A percentile compares a stretch with the other conserved stretches of the same genome.
phyloP scores from a whole-genome alignment of 208 protist genomes.

The Willaertia magna region DNA sequence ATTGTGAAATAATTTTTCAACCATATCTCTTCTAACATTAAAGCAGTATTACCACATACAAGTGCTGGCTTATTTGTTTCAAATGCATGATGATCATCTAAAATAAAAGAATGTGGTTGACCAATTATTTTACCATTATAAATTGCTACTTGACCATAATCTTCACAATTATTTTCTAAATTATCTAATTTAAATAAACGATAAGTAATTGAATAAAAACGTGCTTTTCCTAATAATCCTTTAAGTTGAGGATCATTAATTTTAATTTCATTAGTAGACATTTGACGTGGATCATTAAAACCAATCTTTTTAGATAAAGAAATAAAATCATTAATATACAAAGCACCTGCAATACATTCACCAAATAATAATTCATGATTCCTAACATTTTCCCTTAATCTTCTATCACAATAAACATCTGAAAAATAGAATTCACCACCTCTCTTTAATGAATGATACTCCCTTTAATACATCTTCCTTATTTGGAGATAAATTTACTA shows the following conservation, averaged over 20 bases:
- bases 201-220: conserved; percentile 42
- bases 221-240: conserved; percentile 13
- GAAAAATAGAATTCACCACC: conserved; percentile 49
- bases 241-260: neutral
- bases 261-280: neutral
- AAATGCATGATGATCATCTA: conserved; percentile 36
- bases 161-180: conserved; percentile 34
- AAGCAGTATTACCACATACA: conserved; percentile 35
- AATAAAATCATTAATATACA: conserved; percentile 43
- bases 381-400: conserved; percentile 23
- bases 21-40: conserved; percentile 28
- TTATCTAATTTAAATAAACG: conserved; percentile 39
- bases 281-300: conserved; percentile 34
- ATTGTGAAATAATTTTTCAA: conserved; percentile 28
- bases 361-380: conserved; percentile 35
- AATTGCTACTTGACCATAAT: conserved; percentile 39
- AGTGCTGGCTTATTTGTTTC: conserved; percentile 17
- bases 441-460: conserved; percentile 20
- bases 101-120: neutral
- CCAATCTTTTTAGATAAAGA: conserved; percentile 22
- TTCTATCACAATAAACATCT: conserved; percentile 41
- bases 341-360: conserved; percentile 40
- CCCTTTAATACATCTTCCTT: conserved; percentile 34
- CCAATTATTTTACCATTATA: conserved; percentile 30
- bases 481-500: conserved; percentile 49